A percentile compares a stretch with the other conserved stretches of the same genome.
phyloP scores from a whole-genome alignment of 2,329 filamentous ascomycete genomes.

The Aspergillus thermomutatus region DNA sequence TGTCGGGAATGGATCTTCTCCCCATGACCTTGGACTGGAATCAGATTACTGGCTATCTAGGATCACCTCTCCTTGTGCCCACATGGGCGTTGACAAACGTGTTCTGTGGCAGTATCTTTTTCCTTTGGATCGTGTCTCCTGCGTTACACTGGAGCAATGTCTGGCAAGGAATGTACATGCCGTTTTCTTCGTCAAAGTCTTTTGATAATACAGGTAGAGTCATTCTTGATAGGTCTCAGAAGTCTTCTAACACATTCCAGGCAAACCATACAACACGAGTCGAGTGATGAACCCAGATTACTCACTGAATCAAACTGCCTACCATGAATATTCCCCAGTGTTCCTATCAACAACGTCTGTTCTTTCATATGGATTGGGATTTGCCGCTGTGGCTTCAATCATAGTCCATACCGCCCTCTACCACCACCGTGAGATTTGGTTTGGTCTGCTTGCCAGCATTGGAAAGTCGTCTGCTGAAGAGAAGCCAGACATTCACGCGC shows the following conservation, averaged over 20 bases:
- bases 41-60: conserved; percentile 49
- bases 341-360: conserved; percentile 67
- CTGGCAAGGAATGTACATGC: conserved; percentile 62
- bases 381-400: conserved; percentile 63
- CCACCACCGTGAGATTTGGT: conserved; percentile 61
- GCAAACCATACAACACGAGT: conserved; percentile 23
- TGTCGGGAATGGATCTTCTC: conserved; percentile 26
- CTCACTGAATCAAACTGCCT: conserved; percentile 25
- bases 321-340: conserved; percentile 38
- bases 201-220: conserved; percentile 11
- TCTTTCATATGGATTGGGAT: conserved; percentile 63
- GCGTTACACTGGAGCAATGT: conserved; percentile 61
- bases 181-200: conserved; percentile 44
- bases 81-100: conserved; percentile 70
- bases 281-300: conserved; percentile 24
- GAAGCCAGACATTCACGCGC: conserved; percentile 46
- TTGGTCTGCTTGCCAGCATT: conserved; percentile 39
- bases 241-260: not conserved
- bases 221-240: not conserved
- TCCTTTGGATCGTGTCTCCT: conserved; percentile 57
- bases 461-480: conserved; percentile 52
- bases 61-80: conserved; percentile 62
- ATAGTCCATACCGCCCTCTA: conserved; percentile 62
- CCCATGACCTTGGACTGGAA: conserved; percentile 43
- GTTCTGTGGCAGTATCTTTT: conserved; percentile 60